Conservation (phyloP, 768 basidiomycete species). For the Auriscalpium vulgare region DNA sequence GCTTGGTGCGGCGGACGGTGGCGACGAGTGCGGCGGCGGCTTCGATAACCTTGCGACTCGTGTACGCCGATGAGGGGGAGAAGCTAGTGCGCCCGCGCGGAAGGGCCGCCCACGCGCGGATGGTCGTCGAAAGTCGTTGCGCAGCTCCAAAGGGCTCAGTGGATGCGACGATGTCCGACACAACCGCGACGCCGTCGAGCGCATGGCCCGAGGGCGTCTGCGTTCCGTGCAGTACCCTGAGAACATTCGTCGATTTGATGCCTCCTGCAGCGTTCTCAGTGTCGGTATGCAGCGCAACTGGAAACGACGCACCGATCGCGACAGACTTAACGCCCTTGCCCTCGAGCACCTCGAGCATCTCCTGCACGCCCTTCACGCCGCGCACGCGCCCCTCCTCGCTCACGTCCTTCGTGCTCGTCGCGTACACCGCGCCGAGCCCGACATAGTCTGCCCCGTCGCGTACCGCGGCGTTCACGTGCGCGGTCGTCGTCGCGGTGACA, state of each 20-base stretch:
- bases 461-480: no score
- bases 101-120: conserved; percentile 34
- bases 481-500: conserved; percentile 22
- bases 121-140: conserved; percentile 31
- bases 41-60: conserved; percentile 30
- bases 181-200: conserved; percentile 80
- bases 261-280: conserved; percentile 50
- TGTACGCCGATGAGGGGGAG: conserved; percentile 18
- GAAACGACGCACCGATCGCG: conserved; percentile 61
- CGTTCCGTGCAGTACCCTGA: conserved; percentile 67
- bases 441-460: conserved; percentile 71
- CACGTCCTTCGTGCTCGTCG: conserved; percentile 72
- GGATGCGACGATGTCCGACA: conserved; percentile 79
- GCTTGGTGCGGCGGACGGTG: conserved; percentile 43
- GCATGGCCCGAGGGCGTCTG: conserved; percentile 47
- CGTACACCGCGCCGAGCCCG: conserved; percentile 81
- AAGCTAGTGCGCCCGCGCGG: conserved; percentile 12
- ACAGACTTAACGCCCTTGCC: conserved; percentile 64
- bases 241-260: conserved; percentile 71
- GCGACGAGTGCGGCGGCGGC: conserved; percentile 42
- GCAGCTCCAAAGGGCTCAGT: conserved; percentile 46
- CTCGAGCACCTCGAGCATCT: conserved; percentile 55
- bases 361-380: conserved; percentile 67
- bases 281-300: background rate
- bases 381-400: conserved; percentile 42